Base-by-base conservation (phyloP, 1,139 yeast species). In the Geotrichum armillariae region DNA sequence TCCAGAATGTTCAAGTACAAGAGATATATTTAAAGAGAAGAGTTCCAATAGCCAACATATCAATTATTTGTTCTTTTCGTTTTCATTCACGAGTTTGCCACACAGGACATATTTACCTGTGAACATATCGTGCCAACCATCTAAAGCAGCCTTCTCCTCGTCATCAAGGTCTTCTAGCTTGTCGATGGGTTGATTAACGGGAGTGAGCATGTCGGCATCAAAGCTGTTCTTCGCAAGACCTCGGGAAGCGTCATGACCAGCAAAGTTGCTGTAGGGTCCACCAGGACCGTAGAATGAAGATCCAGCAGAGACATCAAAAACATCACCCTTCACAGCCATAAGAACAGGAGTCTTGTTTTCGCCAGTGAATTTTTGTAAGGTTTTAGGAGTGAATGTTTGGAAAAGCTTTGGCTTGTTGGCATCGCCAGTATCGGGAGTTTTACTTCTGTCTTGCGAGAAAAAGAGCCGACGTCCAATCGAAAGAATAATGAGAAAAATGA, bases 191-290 rank as follows among this genome's bases (percentile, higher is more conserved):
- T 65, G 57, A 44, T 67, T 71, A 11, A 69, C 36, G 1, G 69
- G 65, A 1, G 72, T 66, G 16, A 73, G 61, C 63, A 70, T 61
- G 8, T 63, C 71, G 23, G 47, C 66, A 47, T 93, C 98, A 70
- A 93, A 93, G 31, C 96, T 86, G 67, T 91, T 93, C 62, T 80
- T 75, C 1, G 98, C 97, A 56, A 93, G 77, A 0, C 99, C 99
- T 58, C 99, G 74, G 2, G 95, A 85, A 2, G 99, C 98, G 69
- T 93, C 99, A 59, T 89, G 85, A 2, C 99, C 99, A 1, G 98
- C 98, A 74, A 93, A 93, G 65, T 89, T 90, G 52, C 86, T 84
- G 68, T 93, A 93, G 0, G 98, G 96, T 0, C 98, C 97, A 20
- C 94, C 90, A 2, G 99, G 99, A 0, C 99, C 99, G 65, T 94